phyloP scores from a whole-genome alignment of 2,329 filamentous ascomycete species.

The Proliferodiscus dingleyae region DNA sequence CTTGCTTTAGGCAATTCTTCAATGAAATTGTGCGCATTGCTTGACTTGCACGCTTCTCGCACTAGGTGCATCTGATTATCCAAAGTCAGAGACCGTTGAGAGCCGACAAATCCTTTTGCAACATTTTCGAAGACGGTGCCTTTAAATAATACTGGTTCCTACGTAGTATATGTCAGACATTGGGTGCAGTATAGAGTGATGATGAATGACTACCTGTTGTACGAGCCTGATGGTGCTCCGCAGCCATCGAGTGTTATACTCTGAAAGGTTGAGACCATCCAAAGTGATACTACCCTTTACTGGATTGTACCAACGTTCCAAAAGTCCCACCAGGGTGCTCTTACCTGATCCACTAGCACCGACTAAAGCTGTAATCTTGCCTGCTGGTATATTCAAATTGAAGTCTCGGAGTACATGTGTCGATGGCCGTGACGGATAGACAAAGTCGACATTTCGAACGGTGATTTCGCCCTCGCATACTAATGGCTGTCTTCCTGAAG shows the following conservation, averaged over 20 bases:
- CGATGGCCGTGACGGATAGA: slow-evolving; percentile 49
- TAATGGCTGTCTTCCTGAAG: slow-evolving; percentile 30
- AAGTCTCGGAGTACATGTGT: slow-evolving; percentile 81
- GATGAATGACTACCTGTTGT: slow-evolving; percentile 56
- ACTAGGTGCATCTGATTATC: slow-evolving; percentile 39
- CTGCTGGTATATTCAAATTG: slow-evolving; percentile 60
- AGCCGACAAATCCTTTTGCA: slow-evolving; percentile 47
- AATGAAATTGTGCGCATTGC: slow-evolving; percentile 48
- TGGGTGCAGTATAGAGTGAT: no score
- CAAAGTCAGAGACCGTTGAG: slow-evolving; percentile 28
- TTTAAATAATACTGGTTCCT: slow-evolving; percentile 61
- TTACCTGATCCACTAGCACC: slow-evolving; percentile 83
- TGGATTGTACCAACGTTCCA: slow-evolving; percentile 92
- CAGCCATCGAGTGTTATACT: slow-evolving; percentile 56
- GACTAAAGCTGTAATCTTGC: slow-evolving; percentile 88
- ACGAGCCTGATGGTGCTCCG: slow-evolving; percentile 62
- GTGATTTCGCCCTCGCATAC: slow-evolving; percentile 10
- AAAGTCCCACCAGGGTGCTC: slow-evolving; percentile 64
- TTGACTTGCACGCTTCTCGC: slow-evolving; percentile 36
- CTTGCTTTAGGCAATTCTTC: slow-evolving; percentile 37
- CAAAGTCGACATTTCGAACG: slow-evolving; percentile 24
- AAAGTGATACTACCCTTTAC: slow-evolving; percentile 20
- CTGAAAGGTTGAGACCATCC: slow-evolving; percentile 41
- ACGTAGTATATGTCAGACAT: neutral
- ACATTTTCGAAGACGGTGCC: slow-evolving; percentile 65